Percentiles rank a stretch among this genome's conserved stretches.
Evolutionary conservation across 768 basidiomycete species (phyloP).

Genomic region (Pleurotus citrinopileatus): DNA sequence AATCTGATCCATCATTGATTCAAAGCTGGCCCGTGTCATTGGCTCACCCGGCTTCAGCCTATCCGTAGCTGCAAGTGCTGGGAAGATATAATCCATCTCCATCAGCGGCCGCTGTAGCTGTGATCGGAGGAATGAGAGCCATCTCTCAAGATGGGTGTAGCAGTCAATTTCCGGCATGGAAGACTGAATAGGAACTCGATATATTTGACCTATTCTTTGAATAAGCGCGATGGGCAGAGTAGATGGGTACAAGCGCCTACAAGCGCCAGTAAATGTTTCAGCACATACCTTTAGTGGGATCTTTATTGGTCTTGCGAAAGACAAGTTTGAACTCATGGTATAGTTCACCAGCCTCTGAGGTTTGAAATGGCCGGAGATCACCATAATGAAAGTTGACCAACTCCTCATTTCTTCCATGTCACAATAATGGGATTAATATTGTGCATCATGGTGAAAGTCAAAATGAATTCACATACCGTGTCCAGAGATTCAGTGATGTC

Average conservation of each 20-base stretch:
- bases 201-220: conserved; percentile 15
- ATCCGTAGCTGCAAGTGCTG: conserved; percentile 19
- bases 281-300: not conserved
- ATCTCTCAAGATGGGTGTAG: conserved; percentile 13
- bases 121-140: conserved; percentile 13
- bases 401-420: conserved; percentile 18
- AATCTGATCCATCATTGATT: conserved; percentile 20
- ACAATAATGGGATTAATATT: too few relatives aligned
- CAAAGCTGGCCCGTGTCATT: conserved; percentile 19
- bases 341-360: not conserved
- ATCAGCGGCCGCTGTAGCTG: conserved; percentile 12
- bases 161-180: conserved; percentile 19
- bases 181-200: conserved; percentile 11
- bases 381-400: conserved; percentile 10
- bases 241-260: too few relatives aligned
- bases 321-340: not conserved
- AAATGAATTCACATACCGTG: not conserved
- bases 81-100: conserved; percentile 19
- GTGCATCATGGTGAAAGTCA: not conserved
- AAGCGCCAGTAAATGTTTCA: too few relatives aligned
- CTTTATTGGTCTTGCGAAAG: not conserved
- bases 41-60: conserved; percentile 20
- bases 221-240: too few relatives aligned
- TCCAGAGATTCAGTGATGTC: conserved; percentile 18
- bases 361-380: not conserved